A percentile compares a stretch with the other conserved stretches of the same genome.
These are phyloP conservation scores for Candida krabiensis DNA, from an alignment of 805 yeast species.

Conservation along the genomic window DNA sequence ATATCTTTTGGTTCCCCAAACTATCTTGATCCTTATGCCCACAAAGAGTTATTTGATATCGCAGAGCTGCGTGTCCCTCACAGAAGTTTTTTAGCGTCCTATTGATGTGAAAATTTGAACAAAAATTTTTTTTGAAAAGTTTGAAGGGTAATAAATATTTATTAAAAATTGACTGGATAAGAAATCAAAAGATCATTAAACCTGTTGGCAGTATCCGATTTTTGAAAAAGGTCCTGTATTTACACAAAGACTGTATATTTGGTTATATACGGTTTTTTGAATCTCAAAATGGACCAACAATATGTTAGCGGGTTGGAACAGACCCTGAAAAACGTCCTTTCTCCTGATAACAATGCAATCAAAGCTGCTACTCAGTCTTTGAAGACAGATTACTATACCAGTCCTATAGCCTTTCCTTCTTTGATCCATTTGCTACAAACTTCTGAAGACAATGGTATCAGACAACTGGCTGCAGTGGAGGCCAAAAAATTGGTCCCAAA, in stretches of 20 bases:
- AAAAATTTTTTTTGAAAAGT: slow-evolving; percentile 5
- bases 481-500: slow-evolving; percentile 76
- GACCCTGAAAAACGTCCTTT: slow-evolving; percentile 73
- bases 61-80: slow-evolving; percentile 5
- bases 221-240: too few relatives aligned
- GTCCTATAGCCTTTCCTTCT: slow-evolving; percentile 74
- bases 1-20: too few relatives aligned
- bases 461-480: slow-evolving; percentile 95
- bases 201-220: too few relatives aligned
- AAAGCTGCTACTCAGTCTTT: slow-evolving; percentile 79
- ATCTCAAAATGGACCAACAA: slow-evolving; percentile 68
- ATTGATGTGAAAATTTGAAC: too few relatives aligned
- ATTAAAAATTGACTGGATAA: too few relatives aligned
- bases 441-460: slow-evolving; percentile 66
- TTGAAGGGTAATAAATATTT: too few relatives aligned
- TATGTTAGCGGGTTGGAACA: slow-evolving; percentile 71
- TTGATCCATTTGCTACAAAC: slow-evolving; percentile 77
- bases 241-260: too few relatives aligned
- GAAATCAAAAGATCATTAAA: too few relatives aligned
- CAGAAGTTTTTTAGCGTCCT: slow-evolving; percentile 1
- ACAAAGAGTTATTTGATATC: too few relatives aligned
- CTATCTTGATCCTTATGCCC: too few relatives aligned
- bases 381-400: slow-evolving; percentile 70
- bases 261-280: too few relatives aligned
- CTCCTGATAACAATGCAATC: slow-evolving; percentile 79